Base-by-base conservation (phyloP, 192 early-diverging fungal genomes). In the Fimicolochytrium jonesii region DNA sequence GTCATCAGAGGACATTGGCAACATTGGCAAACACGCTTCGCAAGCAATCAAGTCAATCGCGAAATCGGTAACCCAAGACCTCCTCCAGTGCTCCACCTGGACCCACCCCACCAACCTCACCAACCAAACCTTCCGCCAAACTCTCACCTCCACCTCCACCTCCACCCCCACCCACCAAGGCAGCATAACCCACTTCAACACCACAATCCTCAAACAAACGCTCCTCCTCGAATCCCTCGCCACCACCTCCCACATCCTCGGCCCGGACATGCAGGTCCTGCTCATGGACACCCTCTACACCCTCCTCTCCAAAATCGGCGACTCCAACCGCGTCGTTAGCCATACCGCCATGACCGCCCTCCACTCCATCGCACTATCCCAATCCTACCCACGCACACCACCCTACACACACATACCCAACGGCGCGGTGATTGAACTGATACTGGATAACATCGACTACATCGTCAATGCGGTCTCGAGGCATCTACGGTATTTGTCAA, bases 371-470 rank as follows among this genome's bases (percentile, higher is more conserved):
- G 62, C 50, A 32, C 23, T 11, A 29, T 41, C 10, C 41, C 71
- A 25, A 29, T 43, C 17, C 56, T 52, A 39, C 32, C 58, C 55
- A 33, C 45, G 20, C 22, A 2, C 46, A 55, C 22, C 11, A 17
- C 4, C 2, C 34, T 64, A 17, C 11, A 57, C 10, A 1, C n/a
- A 22, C 10, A 39, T 25, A 10, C 15, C 2, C 11, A 11, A 22
- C 41, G 53, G 48, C 32, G 28, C 34, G 15, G 59, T 69, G 2
- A 17, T 20, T 10, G 22, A 58, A 17, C 41, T 77, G 41, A 45
- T 74, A 9, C 39, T 69, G 15, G 48, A 36, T 15, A 70, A 77
- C 31, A 47, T 71, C 31, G 76, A 77, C 50, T 77, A 77, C 44
- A 18, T 77, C 15, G 53, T 77, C n/a, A 68, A 77, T 55, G 54